Evolutionary conservation across 2,329 filamentous ascomycete genomes (phyloP).

Genomic region (Sclerotinia borealis): DNA sequence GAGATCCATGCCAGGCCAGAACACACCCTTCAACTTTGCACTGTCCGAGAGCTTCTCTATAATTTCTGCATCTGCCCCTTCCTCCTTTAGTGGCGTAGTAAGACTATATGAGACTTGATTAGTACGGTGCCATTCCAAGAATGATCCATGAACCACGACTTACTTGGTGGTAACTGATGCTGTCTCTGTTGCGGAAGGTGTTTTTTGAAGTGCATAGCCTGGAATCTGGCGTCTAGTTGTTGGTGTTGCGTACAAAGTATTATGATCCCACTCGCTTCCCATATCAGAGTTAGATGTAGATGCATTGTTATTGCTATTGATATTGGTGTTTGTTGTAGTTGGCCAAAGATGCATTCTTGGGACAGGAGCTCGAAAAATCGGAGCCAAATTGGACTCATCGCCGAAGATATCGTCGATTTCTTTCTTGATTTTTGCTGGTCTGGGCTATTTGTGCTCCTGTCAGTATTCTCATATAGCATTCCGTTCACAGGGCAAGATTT

Average conservation of each 20-base stretch:
- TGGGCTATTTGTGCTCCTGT: neutral
- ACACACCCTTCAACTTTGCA: slow-evolving; percentile 58
- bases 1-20: slow-evolving; percentile 73
- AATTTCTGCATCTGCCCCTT: slow-evolving; percentile 16
- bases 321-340: slow-evolving; percentile 10
- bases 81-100: slow-evolving; percentile 23
- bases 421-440: slow-evolving; percentile 14
- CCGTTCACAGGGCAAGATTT: neutral
- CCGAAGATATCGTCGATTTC: slow-evolving; percentile 13
- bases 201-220: slow-evolving; percentile 20
- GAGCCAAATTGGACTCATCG: slow-evolving; percentile 13
- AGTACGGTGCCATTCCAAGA: neutral
- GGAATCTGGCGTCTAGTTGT: slow-evolving; percentile 25
- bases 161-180: slow-evolving; percentile 24
- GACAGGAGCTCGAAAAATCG: slow-evolving; percentile 28
- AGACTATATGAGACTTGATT: slow-evolving; percentile 15
- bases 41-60: slow-evolving; percentile 25
- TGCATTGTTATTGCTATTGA: neutral
- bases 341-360: slow-evolving; percentile 32
- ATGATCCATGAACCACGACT: neutral
- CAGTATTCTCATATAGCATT: neutral
- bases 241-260: slow-evolving; percentile 26
- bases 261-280: slow-evolving; percentile 20
- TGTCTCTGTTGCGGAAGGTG: neutral
- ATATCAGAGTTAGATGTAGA: slow-evolving; percentile 9